Base-by-base conservation (phyloP, 108 stramenopile genomes). In the Mayamaea pseudoterrestris region DNA sequence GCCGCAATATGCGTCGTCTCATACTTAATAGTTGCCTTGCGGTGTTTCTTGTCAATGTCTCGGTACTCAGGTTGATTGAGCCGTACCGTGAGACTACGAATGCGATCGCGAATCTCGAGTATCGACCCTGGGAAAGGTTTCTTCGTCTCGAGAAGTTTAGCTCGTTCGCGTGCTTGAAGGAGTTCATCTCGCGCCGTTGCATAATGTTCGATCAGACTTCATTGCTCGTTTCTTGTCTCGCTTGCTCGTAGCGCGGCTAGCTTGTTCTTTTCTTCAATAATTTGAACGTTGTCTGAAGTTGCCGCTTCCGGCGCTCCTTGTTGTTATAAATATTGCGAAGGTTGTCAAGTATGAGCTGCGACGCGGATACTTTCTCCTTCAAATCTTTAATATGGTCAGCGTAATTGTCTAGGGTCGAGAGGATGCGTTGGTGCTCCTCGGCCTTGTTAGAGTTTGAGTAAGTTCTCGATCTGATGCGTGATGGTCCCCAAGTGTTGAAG, bases 1-100 rank as follows among this genome's bases (percentile, higher is more conserved):
- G 90, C 93, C 1, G 93, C 90, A 68, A 96, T 77, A 35, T 74
- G 66, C 13, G 94, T 96, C 7, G 96, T 97, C 47, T 89, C 80
- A 47, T 77, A 55, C 49, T 87, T 71, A 54, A 97, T 97, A 64
- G 78, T 53, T 27, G 70, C 74, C 27, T 65, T 57, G 0, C 95
- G 71, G 50, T 89, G 82, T 16, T 85, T 60, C 41, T 95, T 81
- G 26, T 95, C 93, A 20, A 98, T 66, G 31, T 80, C 67, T 35
- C 71, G 57, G 57, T 96, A 97, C 39, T 93, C 83, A 26, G 53
- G 39, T 23, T 27, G 26, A 3, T n/a, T 18, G 23, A 58, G 51
- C 21, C 71, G 58, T 51, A 66, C 64, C 68, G 70, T 78, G 27
- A 83, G 50, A 3, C 24, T 55, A 29, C 78, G 75, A 42, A 78